Evolutionary conservation across 768 basidiomycete genomes (phyloP), one percentile per base, ranked within the genome.

Genomic region (Suillus paluster): DNA sequence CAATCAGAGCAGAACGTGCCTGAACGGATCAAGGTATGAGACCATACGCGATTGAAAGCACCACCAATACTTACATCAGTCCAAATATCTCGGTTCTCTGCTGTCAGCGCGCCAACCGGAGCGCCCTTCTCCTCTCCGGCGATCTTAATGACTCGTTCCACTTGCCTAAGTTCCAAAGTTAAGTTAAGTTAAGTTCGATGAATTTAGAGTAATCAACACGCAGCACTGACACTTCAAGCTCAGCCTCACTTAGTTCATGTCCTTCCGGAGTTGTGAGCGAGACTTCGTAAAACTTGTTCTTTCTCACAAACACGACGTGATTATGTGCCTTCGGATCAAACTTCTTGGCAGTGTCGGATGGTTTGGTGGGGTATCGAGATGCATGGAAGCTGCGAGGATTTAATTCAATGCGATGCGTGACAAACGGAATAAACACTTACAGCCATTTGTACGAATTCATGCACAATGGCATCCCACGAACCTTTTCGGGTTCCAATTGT

Each of bases 401-500:
- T 33, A 61, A 49, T 30, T 27, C 53, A 15, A 25, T 12, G 39
- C 14, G 30, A 27, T 36, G 25, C 23, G n/a, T 27, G 19, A 44
- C n/a, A 39, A 12, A 49, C 41, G 53, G 66, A 39, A 58, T n/a
- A 11, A 36, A 23, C 19, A 77, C 88, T 76, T 67, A 90, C 82
- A 99, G 82, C 90, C 95, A 97, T 74, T 95, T 89, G 84, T 97
- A 97, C n/a, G 94, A 94, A 0, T 80, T 81, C 94, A 97, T 97
- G 76, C 91, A 90, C 9, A 99, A 80, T 2, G 97, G 95, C 17
- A 79, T 79, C 25, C 85, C 88, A 60, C 85, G 84, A 25, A 90
- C 84, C 75, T 86, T 95, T 70, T 99, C 97, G 1, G 97, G 96
- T 74, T 94, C 94, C 25, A 99, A 83, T 50, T 83, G 80, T 62